phyloP scores from a whole-genome alignment of 73 alveolate genomes.

The Halteria grandinella region DNA sequence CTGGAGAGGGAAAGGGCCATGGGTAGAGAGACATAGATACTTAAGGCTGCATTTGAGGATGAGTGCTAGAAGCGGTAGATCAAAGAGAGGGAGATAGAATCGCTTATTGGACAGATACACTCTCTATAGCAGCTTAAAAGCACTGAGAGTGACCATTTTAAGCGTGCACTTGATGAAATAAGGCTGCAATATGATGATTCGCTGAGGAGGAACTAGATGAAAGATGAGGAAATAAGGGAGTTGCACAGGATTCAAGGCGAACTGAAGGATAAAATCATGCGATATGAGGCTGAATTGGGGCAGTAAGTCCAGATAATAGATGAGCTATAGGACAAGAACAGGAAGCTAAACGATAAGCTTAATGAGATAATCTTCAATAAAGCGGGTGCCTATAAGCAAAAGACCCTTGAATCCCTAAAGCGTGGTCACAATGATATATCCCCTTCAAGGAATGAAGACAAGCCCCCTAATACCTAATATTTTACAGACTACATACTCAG shows the following conservation, averaged over 20 bases:
- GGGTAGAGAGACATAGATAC: neutral
- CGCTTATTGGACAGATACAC: neutral
- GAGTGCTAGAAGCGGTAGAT: neutral
- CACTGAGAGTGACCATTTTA: neutral
- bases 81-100: constrained; percentile 10
- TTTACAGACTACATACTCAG: too few species aligned
- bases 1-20: neutral
- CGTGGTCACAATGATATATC: too few species aligned
- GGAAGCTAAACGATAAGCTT: constrained; percentile 30
- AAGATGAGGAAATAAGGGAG: neutral
- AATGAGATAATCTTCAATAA: constrained; percentile 23
- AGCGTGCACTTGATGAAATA: constrained; percentile 14
- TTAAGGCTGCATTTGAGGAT: neutral
- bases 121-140: neutral
- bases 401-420: constrained; percentile 14
- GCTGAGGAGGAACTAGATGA: neutral
- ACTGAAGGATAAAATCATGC: neutral
- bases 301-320: neutral
- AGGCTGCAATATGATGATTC: constrained; percentile 16
- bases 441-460: too few species aligned
- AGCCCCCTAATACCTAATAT: too few species aligned
- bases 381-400: constrained; percentile 35
- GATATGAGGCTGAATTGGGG: neutral
- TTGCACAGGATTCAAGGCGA: neutral
- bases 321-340: constrained; percentile 14